These are phyloP conservation scores for Cunninghamia lanceolata DNA, from an alignment of 75 land plant genomes.

Conservation along the genomic window DNA sequence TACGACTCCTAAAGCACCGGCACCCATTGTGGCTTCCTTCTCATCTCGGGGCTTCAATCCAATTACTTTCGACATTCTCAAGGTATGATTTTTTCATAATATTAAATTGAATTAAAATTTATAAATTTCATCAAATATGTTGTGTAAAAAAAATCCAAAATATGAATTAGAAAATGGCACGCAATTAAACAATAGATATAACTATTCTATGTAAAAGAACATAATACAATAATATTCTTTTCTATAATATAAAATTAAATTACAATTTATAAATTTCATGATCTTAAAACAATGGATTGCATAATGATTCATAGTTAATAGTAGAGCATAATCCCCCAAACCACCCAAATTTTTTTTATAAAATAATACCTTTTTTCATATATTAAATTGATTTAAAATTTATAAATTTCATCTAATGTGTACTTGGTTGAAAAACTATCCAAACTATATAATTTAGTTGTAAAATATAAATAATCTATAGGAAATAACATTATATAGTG, in stretches of 20 bases:
- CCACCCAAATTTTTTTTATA: too few relatives aligned
- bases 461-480: neutral
- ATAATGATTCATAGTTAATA: too few relatives aligned
- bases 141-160: too few relatives aligned
- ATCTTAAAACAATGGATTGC: too few relatives aligned
- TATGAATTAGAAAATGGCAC: too few relatives aligned
- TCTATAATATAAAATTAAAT: neutral
- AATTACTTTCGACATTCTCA: conserved; percentile 36
- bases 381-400: neutral
- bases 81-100: conserved; percentile 14
- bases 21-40: conserved; percentile 36
- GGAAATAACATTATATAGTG: neutral
- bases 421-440: neutral
- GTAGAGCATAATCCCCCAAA: too few relatives aligned
- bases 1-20: conserved; percentile 17
- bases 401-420: neutral
- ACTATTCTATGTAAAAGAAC: neutral
- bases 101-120: neutral
- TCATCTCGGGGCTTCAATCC: conserved; percentile 43
- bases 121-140: neutral
- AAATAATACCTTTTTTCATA: too few relatives aligned
- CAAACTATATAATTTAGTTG: neutral
- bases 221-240: neutral
- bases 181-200: neutral
- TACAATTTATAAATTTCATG: neutral